phyloP scores from a whole-genome alignment of 768 basidiomycete species.

The Mycena metata region DNA sequence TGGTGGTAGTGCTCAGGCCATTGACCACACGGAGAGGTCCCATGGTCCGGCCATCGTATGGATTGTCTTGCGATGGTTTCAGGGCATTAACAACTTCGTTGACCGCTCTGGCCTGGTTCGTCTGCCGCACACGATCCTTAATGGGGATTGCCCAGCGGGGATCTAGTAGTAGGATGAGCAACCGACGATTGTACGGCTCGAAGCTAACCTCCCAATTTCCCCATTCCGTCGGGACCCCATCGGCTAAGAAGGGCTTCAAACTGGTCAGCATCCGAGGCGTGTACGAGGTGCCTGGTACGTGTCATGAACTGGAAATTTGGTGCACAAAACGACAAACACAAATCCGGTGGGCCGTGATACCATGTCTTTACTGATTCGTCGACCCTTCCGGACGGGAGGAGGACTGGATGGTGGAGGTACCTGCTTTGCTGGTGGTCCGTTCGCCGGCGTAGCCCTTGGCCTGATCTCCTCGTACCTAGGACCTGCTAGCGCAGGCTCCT shows the following conservation, averaged over 20 bases:
- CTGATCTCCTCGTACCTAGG: slow-evolving; percentile 77
- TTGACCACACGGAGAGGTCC: slow-evolving; percentile 84
- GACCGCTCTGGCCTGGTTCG: slow-evolving; percentile 77
- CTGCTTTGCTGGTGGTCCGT: slow-evolving; percentile 48
- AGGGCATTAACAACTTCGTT: slow-evolving; percentile 83
- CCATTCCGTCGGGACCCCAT: slow-evolving; percentile 91
- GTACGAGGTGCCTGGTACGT: slow-evolving; percentile 81
- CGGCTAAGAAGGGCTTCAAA: slow-evolving; percentile 87
- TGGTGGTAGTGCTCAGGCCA: slow-evolving; percentile 75
- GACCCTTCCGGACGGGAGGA: slow-evolving; percentile 62
- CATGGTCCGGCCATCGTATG: slow-evolving; percentile 57
- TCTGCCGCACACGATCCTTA: slow-evolving; percentile 79
- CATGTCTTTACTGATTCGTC: slow-evolving; percentile 89
- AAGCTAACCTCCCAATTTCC: slow-evolving; percentile 85
- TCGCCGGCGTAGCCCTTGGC: slow-evolving; percentile 42
- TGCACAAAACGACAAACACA: slow-evolving; percentile 68
- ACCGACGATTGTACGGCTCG: slow-evolving; percentile 35
- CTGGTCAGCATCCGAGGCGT: slow-evolving; percentile 92
- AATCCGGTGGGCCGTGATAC: slow-evolving; percentile 87
- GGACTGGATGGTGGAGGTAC: slow-evolving; percentile 50
- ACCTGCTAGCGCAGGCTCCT: slow-evolving; percentile 67
- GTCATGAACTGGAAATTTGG: slow-evolving; percentile 42
- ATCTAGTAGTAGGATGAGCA: slow-evolving; percentile 64
- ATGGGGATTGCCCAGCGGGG: slow-evolving; percentile 91
- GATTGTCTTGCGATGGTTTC: slow-evolving; percentile 66